Evolutionary conservation across 2,329 filamentous ascomycete species (phyloP), one percentile per base, ranked within the genome.

Genomic region (Sphaerostilbella broomeana): DNA sequence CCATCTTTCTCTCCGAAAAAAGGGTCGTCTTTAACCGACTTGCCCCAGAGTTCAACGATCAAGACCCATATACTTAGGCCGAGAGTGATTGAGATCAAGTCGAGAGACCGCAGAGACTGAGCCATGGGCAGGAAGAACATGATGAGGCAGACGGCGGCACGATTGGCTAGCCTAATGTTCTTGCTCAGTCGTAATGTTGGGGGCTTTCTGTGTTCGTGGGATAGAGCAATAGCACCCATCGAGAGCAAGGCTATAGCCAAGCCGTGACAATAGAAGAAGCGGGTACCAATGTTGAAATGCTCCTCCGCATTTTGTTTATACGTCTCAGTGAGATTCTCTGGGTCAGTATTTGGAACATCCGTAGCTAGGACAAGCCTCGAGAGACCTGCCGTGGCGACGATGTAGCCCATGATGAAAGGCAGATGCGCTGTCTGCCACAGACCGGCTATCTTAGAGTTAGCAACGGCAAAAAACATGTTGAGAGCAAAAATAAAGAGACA

Each of bases 201-300:
- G 12, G 71, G 61, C 17, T 67, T 62, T 46, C 73, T 75, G 59
- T 81, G 77, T 25, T 69, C 60, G 51, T 82, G 77, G 10, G 64
- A 64, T 13, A 69, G 51, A 1, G 73, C 69, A 34, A 81, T 79
- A 37, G 72, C 46, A 7, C 59, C 62, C 69, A 79, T 79, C 48
- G 61, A 68, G 9, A 70, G 52, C 5, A 81, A 58, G 1, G 75
- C 67, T 11, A 77, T 59, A 17, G 71, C 75, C 2, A 81, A 63
- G 1, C 79, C 78, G n/a, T 64, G 68, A 54, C 77, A 81, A 56
- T 81, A 82, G 56, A 77, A 81, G 65, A 75, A 79, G 11, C 75
- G 67, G 13, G 80, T 63, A 3, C 74, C 76, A 6, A 57, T 44
- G 5, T 62, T 52, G n/a, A 81, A 60, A n/a, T 73, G 61, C 1